A percentile compares a stretch with the other conserved stretches of the same genome.
phyloP scores from a whole-genome alignment of 169 alveolate genomes.

The Toxoplasma gondii region DNA sequence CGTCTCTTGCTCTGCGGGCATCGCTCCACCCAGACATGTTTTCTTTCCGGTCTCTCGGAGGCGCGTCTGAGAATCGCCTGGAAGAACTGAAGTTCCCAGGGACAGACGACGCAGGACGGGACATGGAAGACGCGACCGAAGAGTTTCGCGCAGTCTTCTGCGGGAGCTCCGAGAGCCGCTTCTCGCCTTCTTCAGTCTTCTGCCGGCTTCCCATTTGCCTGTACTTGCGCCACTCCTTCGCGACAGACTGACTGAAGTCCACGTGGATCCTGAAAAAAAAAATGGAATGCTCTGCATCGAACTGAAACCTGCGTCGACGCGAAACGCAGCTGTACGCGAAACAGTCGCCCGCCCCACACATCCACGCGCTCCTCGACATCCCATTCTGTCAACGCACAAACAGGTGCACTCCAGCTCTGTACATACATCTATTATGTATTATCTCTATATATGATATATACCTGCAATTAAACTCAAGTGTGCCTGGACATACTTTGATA shows the following conservation, averaged over 20 bases:
- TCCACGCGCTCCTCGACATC: no score
- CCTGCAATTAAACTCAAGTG: no score
- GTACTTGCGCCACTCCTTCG: conserved; percentile 46
- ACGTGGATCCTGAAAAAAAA: conserved; percentile 59
- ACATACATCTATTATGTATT: no score
- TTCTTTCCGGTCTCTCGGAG: not conserved
- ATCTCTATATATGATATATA: no score
- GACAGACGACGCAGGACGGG: not conserved
- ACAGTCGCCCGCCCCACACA: not conserved
- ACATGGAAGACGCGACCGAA: not conserved
- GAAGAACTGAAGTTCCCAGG: no score
- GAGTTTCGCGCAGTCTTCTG: not conserved
- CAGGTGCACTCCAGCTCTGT: no score
- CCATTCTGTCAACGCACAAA: no score
- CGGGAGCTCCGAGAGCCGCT: not conserved
- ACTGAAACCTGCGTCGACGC: no score
- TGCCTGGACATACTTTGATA: no score
- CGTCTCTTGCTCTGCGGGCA: not conserved
- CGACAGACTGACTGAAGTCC: conserved; percentile 66
- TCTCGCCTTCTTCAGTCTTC: not conserved
- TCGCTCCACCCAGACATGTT: not conserved
- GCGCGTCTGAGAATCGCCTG: not conserved
- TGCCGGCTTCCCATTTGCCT: not conserved
- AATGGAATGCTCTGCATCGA: not conserved
- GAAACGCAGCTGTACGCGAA: not conserved